These are phyloP conservation scores for Houttuynia cordata DNA, from an alignment of 164 flowering plant genomes.

Conservation along the genomic window DNA sequence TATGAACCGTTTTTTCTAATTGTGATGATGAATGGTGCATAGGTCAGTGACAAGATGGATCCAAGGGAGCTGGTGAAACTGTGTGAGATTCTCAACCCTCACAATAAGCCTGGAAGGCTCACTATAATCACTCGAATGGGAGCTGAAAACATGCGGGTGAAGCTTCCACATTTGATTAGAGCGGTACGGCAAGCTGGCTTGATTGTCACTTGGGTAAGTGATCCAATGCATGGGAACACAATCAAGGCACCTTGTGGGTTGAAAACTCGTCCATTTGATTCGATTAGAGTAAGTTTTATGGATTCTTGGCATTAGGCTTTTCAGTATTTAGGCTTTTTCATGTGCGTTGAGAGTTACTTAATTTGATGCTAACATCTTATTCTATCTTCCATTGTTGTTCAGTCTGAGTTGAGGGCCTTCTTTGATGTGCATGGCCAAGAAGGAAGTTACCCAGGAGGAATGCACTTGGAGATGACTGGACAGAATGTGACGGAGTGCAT, in stretches of 20 bases:
- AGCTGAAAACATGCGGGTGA: slow-evolving; percentile 43
- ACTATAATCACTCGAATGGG: slow-evolving; percentile 46
- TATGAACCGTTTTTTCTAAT: neutral
- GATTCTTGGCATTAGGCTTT: neutral
- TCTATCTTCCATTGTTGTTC: neutral
- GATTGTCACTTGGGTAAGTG: slow-evolving; percentile 51
- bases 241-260: slow-evolving; percentile 54
- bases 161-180: slow-evolving; percentile 41
- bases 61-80: slow-evolving; percentile 38
- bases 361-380: neutral
- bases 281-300: slow-evolving; percentile 31
- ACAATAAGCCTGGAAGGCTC: slow-evolving; percentile 39
- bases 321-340: no score
- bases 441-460: slow-evolving; percentile 60
- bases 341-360: neutral
- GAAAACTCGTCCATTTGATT: slow-evolving; percentile 55
- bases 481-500: slow-evolving; percentile 65
- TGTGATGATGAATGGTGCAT: neutral
- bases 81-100: slow-evolving; percentile 39
- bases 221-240: slow-evolving; percentile 53
- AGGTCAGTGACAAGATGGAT: slow-evolving; percentile 54
- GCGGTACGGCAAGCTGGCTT: slow-evolving; percentile 43
- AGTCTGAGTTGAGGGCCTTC: slow-evolving; percentile 65
- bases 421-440: slow-evolving; percentile 68
- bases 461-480: slow-evolving; percentile 66